phyloP scores from a whole-genome alignment of 192 early-diverging fungal species.

The Kappamyces sp. region DNA sequence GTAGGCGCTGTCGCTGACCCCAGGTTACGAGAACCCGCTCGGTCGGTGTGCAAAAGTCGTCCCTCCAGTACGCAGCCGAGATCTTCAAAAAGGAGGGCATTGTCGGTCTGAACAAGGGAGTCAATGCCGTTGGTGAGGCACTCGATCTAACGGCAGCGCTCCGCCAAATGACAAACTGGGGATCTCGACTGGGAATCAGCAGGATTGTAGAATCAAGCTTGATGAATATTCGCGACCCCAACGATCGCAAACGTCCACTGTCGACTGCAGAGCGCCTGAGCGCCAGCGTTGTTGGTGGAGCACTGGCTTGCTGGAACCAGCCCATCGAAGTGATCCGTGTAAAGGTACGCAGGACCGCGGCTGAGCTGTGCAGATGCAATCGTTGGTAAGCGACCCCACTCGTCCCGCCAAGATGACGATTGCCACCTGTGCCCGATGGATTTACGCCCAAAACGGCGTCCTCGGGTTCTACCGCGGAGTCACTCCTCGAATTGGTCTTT shows the following conservation, averaged over 20 bases:
- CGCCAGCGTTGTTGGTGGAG: conserved; percentile 85
- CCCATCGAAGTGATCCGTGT: conserved; percentile 98
- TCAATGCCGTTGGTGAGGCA: conserved; percentile 76
- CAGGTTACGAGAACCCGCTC: conserved; percentile 80
- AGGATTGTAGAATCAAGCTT: conserved; percentile 59
- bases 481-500: conserved; percentile 43
- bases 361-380: conserved; percentile 65
- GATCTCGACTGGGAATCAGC: conserved; percentile 74
- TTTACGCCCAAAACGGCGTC: conserved; percentile 85
- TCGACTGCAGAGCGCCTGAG: conserved; percentile 53
- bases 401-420: conserved; percentile 93
- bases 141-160: conserved; percentile 48
- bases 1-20: conserved; percentile 47
- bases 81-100: conserved; percentile 92
- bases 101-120: conserved; percentile 95
- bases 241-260: conserved; percentile 27
- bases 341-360: conserved; percentile 33
- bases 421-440: conserved; percentile 70
- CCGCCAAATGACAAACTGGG: conserved; percentile 98
- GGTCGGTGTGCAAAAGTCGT: conserved; percentile 56
- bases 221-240: conserved; percentile 37
- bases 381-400: conserved; percentile 76
- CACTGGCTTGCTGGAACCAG: conserved; percentile 96
- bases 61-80: conserved; percentile 76
- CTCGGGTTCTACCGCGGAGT: conserved; percentile 80